Conservation (phyloP, 805 yeast genomes). For the Sporopachydermia lactativora region DNA sequence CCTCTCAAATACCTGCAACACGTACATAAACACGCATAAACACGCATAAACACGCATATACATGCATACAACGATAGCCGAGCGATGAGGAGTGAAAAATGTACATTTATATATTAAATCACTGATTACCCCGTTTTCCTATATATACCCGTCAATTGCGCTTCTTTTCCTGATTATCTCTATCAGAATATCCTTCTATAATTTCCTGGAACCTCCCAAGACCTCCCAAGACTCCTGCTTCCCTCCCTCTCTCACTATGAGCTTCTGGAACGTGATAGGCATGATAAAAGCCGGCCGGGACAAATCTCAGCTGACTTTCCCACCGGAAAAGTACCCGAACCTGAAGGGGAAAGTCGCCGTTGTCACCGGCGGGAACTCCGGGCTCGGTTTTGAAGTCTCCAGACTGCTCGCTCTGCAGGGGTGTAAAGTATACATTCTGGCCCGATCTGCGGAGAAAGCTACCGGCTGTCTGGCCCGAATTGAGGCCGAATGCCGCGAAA, state of each 20-base stretch:
- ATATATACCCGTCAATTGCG: too few relatives aligned
- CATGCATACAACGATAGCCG: too few relatives aligned
- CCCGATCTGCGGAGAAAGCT: conserved; percentile 23
- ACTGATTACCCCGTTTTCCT: too few relatives aligned
- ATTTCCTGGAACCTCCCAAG: too few relatives aligned
- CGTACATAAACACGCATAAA: too few relatives aligned
- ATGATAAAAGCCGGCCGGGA: conserved; percentile 13
- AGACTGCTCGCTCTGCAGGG: conserved; percentile 18
- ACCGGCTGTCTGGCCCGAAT: conserved; percentile 17
- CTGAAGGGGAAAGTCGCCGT: conserved; percentile 14
- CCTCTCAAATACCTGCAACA: too few relatives aligned
- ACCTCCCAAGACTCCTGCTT: background rate
- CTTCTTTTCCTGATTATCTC: too few relatives aligned
- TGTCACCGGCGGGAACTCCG: conserved; percentile 23
- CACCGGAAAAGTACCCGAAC: conserved; percentile 19
- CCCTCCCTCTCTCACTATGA: conserved; percentile 13
- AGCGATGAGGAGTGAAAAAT: too few relatives aligned
- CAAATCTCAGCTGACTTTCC: conserved; percentile 13
- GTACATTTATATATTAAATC: too few relatives aligned
- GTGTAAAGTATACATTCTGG: conserved; percentile 24
- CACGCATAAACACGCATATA: too few relatives aligned
- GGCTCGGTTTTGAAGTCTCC: conserved; percentile 22
- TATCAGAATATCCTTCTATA: too few relatives aligned
- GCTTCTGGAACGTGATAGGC: conserved; percentile 15
- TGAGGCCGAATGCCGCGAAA: conserved; percentile 10